Evolutionary conservation across 805 yeast species (phyloP).

Genomic region (Candida xiaguanensis): DNA sequence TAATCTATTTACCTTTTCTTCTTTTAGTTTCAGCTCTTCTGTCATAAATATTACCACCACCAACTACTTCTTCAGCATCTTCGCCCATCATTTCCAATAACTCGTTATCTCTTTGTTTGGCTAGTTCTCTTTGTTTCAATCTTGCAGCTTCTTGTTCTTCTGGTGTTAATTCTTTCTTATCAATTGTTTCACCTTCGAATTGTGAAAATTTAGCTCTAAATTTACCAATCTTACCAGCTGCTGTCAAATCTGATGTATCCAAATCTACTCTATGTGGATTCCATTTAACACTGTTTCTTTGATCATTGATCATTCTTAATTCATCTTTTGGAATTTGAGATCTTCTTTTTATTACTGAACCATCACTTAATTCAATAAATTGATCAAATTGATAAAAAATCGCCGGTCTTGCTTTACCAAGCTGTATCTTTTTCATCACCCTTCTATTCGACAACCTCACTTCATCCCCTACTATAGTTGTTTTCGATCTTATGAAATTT

Average conservation of each 20-base stretch:
- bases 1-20: slow-evolving; percentile 11
- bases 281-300: slow-evolving; percentile 84
- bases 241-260: slow-evolving; percentile 70
- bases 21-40: slow-evolving; percentile 44
- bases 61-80: slow-evolving; percentile 50
- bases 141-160: slow-evolving; percentile 11
- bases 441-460: slow-evolving; percentile 47
- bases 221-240: slow-evolving; percentile 75
- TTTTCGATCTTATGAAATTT: slow-evolving; percentile 4
- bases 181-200: slow-evolving; percentile 22
- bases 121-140: slow-evolving; percentile 11
- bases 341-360: slow-evolving; percentile 79
- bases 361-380: slow-evolving; percentile 87
- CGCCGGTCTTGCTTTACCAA: slow-evolving; percentile 92
- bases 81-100: slow-evolving; percentile 60
- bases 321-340: slow-evolving; percentile 89
- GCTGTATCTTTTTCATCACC: slow-evolving; percentile 62
- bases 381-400: slow-evolving; percentile 89
- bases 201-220: slow-evolving; percentile 58
- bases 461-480: slow-evolving; percentile 23
- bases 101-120: slow-evolving; percentile 31
- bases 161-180: slow-evolving; percentile 29
- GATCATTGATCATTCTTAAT: slow-evolving; percentile 80
- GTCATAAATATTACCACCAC: slow-evolving; percentile 47
- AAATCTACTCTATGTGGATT: slow-evolving; percentile 81